Conservation (phyloP, 2,329 filamentous ascomycete genomes). For the Fusarium floridanum region DNA sequence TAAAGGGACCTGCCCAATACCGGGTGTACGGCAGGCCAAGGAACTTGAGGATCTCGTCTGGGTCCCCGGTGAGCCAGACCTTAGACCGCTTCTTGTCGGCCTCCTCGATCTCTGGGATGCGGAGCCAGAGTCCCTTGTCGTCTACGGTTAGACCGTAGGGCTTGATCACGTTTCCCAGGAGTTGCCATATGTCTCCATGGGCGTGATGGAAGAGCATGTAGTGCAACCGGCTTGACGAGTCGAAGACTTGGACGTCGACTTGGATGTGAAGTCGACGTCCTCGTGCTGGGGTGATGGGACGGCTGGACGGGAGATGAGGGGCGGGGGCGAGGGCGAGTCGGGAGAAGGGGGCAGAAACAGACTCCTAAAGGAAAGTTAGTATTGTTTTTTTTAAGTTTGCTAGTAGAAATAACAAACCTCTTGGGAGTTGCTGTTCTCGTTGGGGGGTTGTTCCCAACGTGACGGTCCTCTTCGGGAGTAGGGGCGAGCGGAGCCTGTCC, state of each 20-base stretch:
- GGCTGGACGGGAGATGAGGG: neutral
- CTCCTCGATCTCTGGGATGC: constrained; percentile 76
- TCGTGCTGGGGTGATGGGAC: neutral
- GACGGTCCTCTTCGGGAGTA: neutral
- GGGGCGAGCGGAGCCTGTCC: constrained; percentile 21
- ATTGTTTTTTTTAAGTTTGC: neutral
- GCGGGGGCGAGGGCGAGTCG: neutral
- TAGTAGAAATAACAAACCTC: neutral
- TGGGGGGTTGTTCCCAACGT: neutral
- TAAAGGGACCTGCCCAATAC: constrained; percentile 69
- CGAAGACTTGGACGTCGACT: constrained; percentile 74
- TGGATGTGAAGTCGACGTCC: constrained; percentile 66
- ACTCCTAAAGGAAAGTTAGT: neutral
- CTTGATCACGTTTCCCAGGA: constrained; percentile 73
- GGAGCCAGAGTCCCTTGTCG: constrained; percentile 72
- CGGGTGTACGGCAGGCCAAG: constrained; percentile 66
- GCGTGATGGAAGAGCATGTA: constrained; percentile 78
- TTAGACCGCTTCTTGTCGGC: constrained; percentile 68
- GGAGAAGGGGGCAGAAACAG: neutral
- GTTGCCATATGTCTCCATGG: constrained; percentile 79
- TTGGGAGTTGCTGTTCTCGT: neutral
- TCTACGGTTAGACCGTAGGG: constrained; percentile 75
- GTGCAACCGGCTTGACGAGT: constrained; percentile 56
- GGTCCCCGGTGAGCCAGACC: constrained; percentile 71
- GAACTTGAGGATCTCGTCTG: constrained; percentile 69